Conservation (phyloP, 2,329 filamentous ascomycete species). For the Fusarium keratoplasticum region DNA sequence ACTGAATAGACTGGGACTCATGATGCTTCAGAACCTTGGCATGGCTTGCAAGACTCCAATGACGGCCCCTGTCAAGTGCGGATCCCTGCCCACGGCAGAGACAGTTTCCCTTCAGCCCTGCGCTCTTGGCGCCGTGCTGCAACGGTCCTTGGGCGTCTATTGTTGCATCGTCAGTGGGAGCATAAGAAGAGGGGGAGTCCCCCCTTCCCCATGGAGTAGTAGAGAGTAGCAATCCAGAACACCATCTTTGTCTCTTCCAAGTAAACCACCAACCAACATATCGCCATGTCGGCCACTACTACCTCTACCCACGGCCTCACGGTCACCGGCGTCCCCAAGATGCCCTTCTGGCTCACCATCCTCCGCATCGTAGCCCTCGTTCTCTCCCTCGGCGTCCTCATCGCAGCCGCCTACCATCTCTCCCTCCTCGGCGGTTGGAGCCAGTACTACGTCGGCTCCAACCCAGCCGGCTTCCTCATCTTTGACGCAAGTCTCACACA, state of each 20-base stretch:
- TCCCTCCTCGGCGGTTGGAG: constrained; percentile 47
- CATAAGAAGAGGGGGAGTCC: neutral
- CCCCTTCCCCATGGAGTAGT: neutral
- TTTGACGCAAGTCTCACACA: constrained; percentile 55
- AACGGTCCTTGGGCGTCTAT: constrained; percentile 3
- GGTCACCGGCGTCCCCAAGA: constrained; percentile 51
- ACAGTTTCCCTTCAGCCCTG: constrained; percentile 25
- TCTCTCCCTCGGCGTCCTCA: constrained; percentile 54
- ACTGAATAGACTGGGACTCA: neutral
- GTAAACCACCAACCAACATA: too few species aligned
- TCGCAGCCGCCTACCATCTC: constrained; percentile 54
- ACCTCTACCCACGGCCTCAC: constrained; percentile 46
- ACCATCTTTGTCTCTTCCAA: neutral
- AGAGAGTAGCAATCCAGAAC: neutral
- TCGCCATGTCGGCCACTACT: constrained; percentile 23
- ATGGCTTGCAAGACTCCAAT: neutral
- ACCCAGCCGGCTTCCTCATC: constrained; percentile 57
- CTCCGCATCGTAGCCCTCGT: constrained; percentile 53
- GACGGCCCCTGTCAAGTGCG: neutral
- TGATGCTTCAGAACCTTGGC: neutral
- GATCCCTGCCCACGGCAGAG: neutral
- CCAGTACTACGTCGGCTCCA: constrained; percentile 43
- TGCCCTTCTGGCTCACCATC: constrained; percentile 52
- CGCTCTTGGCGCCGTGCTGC: neutral
- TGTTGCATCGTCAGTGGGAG: neutral